Evolutionary conservation across 108 stramenopile species (phyloP), one percentile per base, ranked within the genome.

Genomic region (Conticribra weissflogii): DNA sequence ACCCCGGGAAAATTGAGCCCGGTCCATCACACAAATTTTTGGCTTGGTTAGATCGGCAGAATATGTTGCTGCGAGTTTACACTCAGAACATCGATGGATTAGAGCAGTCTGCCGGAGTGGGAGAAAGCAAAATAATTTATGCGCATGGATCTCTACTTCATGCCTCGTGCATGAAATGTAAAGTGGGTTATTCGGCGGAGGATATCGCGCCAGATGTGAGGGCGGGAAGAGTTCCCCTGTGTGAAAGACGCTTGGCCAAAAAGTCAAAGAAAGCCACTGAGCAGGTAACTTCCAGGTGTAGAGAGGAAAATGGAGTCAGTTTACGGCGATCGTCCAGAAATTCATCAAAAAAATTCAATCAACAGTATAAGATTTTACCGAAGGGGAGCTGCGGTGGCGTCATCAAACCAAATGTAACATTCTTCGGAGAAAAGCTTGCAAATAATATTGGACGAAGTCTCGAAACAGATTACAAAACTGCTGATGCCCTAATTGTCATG

Each of bases 31-130:
- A 95, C 78, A 80, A 79, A 32, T 83, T 95, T 41, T 68, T 95
- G 62, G 85, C 87, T 0, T 53, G 83, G 54, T 63, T 95, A 57
- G 81, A 95, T 60, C 57, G 76, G 58, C 48, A 76, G 33, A 79
- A 78, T 30, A 88, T 72, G 75, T 68, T 95, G 12, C 81, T 86
- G 48, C 75, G 94, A 22, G 68, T 92, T 0, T 90, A 90, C 44
- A 92, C 83, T 17, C 94, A 95, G 61, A 95, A 95, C 68, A 89
- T 95, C 54, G 94, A 95, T 72, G 83, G 86, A 18, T 56, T 92
- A 30, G 94, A 95, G 65, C 47, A 81, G 45, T 77, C 23, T 22
- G 81, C 85, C 2, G 94, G 89, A 24, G 87, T 95, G 0, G 52
- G 81, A 1, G 29, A 78, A n/a, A 83, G 83, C 0, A 84, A 78